A percentile compares a stretch with the other conserved stretches of the same genome.
These are phyloP conservation scores for Aquilaria malaccensis DNA, from an alignment of 345 rosid species.

Conservation along the genomic window DNA sequence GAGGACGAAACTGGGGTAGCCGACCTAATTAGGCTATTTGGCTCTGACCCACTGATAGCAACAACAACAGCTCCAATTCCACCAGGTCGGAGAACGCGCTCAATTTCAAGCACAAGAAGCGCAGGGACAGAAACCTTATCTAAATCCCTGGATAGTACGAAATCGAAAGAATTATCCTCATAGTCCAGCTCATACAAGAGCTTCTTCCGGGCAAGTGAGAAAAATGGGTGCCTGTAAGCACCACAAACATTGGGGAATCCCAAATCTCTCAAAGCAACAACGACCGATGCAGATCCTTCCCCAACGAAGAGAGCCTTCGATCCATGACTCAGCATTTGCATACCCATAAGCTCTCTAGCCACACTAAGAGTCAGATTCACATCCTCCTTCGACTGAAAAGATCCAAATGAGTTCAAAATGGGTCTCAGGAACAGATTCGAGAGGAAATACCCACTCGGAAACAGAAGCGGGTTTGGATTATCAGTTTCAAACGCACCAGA, in stretches of 20 bases:
- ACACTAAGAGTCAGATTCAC: conserved; percentile 40
- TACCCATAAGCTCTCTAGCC: conserved; percentile 43
- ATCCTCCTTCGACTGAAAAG: conserved; percentile 37
- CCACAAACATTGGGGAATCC: conserved; percentile 50
- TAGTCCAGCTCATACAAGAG: conserved; percentile 49
- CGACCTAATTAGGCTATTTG: conserved; percentile 55
- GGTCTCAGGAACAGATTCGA: conserved; percentile 1
- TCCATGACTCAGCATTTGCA: conserved; percentile 37
- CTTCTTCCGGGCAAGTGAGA: conserved; percentile 55
- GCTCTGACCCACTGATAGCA: conserved; percentile 31
- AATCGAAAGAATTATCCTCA: conserved; percentile 56
- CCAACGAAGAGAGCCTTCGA: conserved; percentile 74
- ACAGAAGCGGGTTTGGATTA: conserved; percentile 21
- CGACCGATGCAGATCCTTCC: conserved; percentile 50
- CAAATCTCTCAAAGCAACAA: conserved; percentile 41
- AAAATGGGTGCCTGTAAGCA: conserved; percentile 43
- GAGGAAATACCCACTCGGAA: conserved; percentile 23
- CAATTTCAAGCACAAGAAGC: conserved; percentile 71
- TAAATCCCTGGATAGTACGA: conserved; percentile 60
- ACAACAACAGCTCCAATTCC: conserved; percentile 83
- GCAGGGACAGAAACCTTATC: conserved; percentile 66
- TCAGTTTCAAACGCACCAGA: conserved; percentile 32
- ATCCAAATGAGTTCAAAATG: conserved; percentile 37
- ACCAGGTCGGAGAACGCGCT: conserved; percentile 73
- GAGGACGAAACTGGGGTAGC: conserved; percentile 69